These are phyloP conservation scores for Climacium dendroides DNA, from an alignment of 225 moss, liverwort and hornwort species.

Conservation along the genomic window DNA sequence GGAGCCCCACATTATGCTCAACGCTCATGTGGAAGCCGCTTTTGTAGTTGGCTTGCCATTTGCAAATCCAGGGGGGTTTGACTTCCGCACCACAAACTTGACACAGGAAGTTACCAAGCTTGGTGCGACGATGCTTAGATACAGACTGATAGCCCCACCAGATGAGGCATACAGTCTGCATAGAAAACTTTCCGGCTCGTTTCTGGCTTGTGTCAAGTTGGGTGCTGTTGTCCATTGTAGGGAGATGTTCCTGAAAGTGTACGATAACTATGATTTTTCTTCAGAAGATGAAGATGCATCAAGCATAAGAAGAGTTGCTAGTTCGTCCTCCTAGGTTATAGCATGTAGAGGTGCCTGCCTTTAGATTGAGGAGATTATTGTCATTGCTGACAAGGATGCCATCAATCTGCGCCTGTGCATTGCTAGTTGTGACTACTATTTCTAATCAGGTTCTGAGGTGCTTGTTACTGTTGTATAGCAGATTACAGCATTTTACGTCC, in stretches of 20 bases:
- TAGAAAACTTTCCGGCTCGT: conserved; percentile 89
- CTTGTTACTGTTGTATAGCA: background rate
- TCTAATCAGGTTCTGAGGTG: background rate
- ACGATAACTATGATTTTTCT: conserved; percentile 34
- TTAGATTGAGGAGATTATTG: background rate
- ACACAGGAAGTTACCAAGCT: conserved; percentile 63
- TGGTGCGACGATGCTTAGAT: conserved; percentile 79
- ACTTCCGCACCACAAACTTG: conserved; percentile 72
- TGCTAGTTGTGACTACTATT: background rate
- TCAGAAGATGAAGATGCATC: conserved; percentile 25
- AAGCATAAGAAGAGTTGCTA: conserved; percentile 12
- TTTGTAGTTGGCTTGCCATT: conserved; percentile 87
- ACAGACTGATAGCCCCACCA: conserved; percentile 79
- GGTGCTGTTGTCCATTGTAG: conserved; percentile 72
- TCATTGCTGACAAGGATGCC: background rate
- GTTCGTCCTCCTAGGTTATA: background rate
- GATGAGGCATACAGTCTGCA: conserved; percentile 97
- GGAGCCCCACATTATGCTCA: conserved; percentile 57
- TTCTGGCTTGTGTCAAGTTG: conserved; percentile 90
- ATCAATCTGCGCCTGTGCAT: background rate
- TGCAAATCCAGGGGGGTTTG: conserved; percentile 51
- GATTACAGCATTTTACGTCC: background rate
- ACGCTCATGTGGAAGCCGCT: conserved; percentile 78
- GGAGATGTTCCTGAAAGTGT: conserved; percentile 63
- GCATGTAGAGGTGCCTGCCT: background rate